Base-by-base conservation (phyloP, 495 filamentous ascomycete species). In the Neurospora sp. region DNA sequence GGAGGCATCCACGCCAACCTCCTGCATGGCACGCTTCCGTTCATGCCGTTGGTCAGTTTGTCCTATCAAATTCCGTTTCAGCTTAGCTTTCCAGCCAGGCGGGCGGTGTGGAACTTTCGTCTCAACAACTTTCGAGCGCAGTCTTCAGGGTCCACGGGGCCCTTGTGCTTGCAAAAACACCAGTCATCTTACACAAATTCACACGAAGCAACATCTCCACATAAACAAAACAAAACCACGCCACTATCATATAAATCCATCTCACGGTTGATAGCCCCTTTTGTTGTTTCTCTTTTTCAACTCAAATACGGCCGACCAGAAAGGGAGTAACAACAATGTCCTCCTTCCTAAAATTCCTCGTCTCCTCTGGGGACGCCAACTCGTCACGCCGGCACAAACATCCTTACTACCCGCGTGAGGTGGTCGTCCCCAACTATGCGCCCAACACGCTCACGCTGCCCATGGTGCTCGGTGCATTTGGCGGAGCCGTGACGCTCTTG, bases 341-440 rank as follows among this genome's bases (percentile, higher is more conserved):
- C 22, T 65, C 53, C 27, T 65, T 65, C 53, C 53, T 65, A 35
- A 65, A 65, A 35, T 65, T 65, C 14, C 53, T 65, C 53, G 27
- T 65, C 53, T 65, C 53, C 53, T 65, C 53, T 14, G 53, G 53
- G 53, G 53, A 65, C 27, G 22, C 53, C 53, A 31, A 16, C 53
- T 65, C 53, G 7, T 37, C 53, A 65, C 53, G 53, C 27, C 53
- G 53, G 14, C 53, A 65, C 27, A 75, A 78, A 22, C 91, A 95
- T 74, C 91, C 92, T 10, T 95, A 94, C 79, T 92, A 91, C 75
- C 93, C 93, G 14, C 76, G 87, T 4, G 87, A 88, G 68, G 87
- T 87, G 16, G 71, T 83, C 22, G 89, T 96, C 68, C 81, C 85
- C 14, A 84, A 81, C 39, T 96, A 93, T 80, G 77, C 84, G 61